Evolutionary conservation across 768 basidiomycete species (phyloP), one percentile per base, ranked within the genome.

Genomic region (Cystobasidium ongulense): DNA sequence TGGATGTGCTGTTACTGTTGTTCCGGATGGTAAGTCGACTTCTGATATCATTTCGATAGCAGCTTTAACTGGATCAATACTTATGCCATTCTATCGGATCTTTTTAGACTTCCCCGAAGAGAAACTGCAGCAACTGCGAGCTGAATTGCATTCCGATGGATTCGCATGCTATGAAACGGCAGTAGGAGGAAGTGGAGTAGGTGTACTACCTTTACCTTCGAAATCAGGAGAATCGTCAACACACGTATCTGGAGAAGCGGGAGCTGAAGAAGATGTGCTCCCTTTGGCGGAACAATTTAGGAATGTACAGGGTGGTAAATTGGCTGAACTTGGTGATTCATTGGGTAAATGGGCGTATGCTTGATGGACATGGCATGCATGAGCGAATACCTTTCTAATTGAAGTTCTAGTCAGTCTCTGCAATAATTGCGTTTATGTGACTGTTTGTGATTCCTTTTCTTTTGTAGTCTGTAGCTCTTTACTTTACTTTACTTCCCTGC

Each of bases 1-100:
- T 29, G 96, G 96, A n/a, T 98, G 96, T 79, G 89, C 93, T 3
- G 92, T 98, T 35, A 95, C 94, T 15, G 86, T 98, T 39, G 85
- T 99, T 64, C 96, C 96, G 64, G 93, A 97, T 82, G 87, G 95
- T 94, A 77, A 76, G 88, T 82, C 7, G 0, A 1, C 21, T 13
- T 11, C 57, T 35, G 8, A 64, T 50, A 11, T 23, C 18, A 21
- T 29, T 61, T 59, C 23, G 27, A 25, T 11, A n/a, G 35, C 15
- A 63, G 71, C 68, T 73, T 23, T 15, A 21, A 29, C 18, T 50
- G 25, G 46, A 21, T 23, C 27, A 23, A 25, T 27, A 10, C 36
- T 71, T n/a, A 36, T 66, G 21, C 25, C n/a, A n/a, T n/a, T n/a
- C n/a, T n/a, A n/a, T n/a, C n/a, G n/a, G n/a, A n/a, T n/a, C 38